Percentiles rank a stretch among this genome's conserved stretches.
These are phyloP conservation scores for Trametes villosa DNA, from an alignment of 768 basidiomycete genomes.

Conservation along the genomic window DNA sequence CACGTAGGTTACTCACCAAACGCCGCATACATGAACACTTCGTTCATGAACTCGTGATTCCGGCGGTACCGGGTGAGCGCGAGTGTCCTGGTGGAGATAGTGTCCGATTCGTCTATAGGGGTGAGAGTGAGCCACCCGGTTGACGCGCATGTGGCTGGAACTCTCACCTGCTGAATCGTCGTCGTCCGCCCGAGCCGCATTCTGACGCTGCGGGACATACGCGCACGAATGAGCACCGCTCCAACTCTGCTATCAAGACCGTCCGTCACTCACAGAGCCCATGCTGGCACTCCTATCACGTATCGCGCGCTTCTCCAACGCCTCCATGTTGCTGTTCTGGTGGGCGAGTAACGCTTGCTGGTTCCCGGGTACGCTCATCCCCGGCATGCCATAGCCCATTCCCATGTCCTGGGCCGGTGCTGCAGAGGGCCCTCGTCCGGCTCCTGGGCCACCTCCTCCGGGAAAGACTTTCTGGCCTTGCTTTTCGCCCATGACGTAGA, in stretches of 20 bases:
- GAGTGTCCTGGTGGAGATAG: conserved; percentile 72
- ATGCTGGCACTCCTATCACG: conserved; percentile 51
- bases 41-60: conserved; percentile 86
- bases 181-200: conserved; percentile 44
- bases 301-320: conserved; percentile 58
- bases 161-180: conserved; percentile 68
- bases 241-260: neutral
- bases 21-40: conserved; percentile 76
- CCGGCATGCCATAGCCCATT: conserved; percentile 22
- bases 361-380: conserved; percentile 24
- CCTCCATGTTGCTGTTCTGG: conserved; percentile 74
- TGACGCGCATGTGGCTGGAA: neutral
- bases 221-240: neutral
- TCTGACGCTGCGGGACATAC: conserved; percentile 34
- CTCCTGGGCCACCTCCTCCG: conserved; percentile 16
- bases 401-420: conserved; percentile 14
- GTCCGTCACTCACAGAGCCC: conserved; percentile 40
- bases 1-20: conserved; percentile 47
- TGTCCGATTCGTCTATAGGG: conserved; percentile 45
- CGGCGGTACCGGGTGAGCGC: conserved; percentile 74
- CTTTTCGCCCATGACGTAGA: conserved; percentile 76
- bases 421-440: neutral
- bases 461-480: conserved; percentile 64
- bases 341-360: conserved; percentile 74
- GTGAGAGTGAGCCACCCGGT: neutral